Evolutionary conservation across 352 stramenopile genomes (phyloP), one percentile per base, ranked within the genome.

Genomic region (Phytophthora pisi): DNA sequence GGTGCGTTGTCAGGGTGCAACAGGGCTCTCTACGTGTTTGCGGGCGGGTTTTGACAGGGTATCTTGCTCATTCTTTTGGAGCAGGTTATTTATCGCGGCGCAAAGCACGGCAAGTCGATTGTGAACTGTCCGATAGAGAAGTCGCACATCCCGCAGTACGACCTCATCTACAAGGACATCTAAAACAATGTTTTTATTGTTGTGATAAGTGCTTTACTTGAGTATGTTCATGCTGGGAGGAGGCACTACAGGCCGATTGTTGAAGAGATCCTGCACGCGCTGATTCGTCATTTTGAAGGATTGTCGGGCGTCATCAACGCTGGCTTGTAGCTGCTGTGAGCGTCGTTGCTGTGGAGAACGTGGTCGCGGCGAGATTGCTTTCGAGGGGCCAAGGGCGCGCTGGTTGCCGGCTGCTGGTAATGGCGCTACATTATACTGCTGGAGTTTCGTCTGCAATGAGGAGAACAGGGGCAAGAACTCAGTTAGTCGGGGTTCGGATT

Each of bases 101-200:
- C 87, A 15, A 84, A 82, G 52, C 87, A 74, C 36, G 89, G 89
- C 53, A 96, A 95, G 57, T 68, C 81, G 20, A 95, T 96, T 56
- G 88, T 96, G n/a, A 62, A 57, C 15, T 93, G 86, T 50, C 87
- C 87, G 10, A 92, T 96, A 28, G 82, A 92, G 24, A 86, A 81
- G 57, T 88, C 86, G 0, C 75, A 75, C 13, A 95, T 95, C 31
- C 87, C 83, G 50, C 78, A 92, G 65, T 96, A 95, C 64, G 73
- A 92, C 1, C 79, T 95, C 47, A 75, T 94, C 49, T 95, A 94
- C 74, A 88, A 88, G 52, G 86, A 94, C 66, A 91, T 95, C 49
- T 93, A 78, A 49, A 34, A 23, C 49, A n/a, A 6, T 13, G 13
- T 34, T 8, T 50, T 50, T 9, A 5, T 23, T 24, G 50, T 45